These are phyloP conservation scores for Brasenia schreberi DNA, from an alignment of 164 flowering plant genomes.

Conservation along the genomic window DNA sequence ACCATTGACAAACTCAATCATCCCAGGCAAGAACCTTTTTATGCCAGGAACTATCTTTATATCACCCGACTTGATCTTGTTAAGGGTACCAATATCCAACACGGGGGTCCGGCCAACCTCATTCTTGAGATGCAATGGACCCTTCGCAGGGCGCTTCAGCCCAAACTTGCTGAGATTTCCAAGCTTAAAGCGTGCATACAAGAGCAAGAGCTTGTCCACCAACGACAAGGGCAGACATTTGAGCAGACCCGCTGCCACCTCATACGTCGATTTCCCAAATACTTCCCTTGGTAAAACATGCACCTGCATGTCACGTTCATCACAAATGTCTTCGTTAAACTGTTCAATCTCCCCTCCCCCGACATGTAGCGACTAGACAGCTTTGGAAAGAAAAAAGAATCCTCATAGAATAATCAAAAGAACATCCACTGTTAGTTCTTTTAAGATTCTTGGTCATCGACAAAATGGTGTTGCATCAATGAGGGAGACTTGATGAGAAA, in stretches of 20 bases:
- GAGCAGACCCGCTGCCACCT: conserved; percentile 32
- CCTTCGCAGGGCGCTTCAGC: conserved; percentile 47
- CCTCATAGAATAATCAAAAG: too few species aligned
- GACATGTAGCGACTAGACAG: too few species aligned
- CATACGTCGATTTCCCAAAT: conserved; percentile 57
- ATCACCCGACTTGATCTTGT: conserved; percentile 39
- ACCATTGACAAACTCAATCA: conserved; percentile 27
- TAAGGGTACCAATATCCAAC: conserved; percentile 51
- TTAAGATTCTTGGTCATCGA: too few species aligned
- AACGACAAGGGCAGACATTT: conserved; percentile 56
- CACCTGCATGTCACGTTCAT: conserved; percentile 22
- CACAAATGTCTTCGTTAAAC: too few species aligned
- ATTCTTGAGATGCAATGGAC: conserved; percentile 69
- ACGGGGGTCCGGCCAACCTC: conserved; percentile 68
- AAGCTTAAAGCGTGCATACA: conserved; percentile 39
- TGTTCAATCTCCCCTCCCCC: too few species aligned
- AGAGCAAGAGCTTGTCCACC: conserved; percentile 46
- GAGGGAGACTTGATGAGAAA: too few species aligned
- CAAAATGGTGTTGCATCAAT: too few species aligned
- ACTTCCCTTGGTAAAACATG: conserved; percentile 80
- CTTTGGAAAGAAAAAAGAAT: too few species aligned
- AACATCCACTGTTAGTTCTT: too few species aligned
- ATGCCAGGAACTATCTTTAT: conserved; percentile 31
- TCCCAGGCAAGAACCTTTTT: conserved; percentile 17
- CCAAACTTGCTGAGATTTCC: conserved; percentile 58